Percentiles rank a stretch among this genome's conserved stretches.
Conservation (phyloP, 176 grass and related monocot species). For the Ananas comosus region DNA sequence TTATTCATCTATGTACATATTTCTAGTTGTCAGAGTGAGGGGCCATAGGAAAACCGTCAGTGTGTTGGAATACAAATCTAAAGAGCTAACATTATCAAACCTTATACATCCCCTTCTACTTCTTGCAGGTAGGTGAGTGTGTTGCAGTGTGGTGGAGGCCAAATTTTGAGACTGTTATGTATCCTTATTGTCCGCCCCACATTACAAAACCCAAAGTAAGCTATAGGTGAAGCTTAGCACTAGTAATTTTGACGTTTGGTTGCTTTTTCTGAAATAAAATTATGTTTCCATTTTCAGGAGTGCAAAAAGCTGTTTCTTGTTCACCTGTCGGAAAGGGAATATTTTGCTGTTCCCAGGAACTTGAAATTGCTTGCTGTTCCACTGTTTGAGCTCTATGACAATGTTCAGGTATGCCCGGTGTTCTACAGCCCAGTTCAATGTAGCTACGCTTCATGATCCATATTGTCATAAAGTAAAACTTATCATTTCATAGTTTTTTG, state of each 20-base stretch:
- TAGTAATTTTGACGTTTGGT: not conserved
- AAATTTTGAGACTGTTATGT: conserved; percentile 98
- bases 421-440: not conserved
- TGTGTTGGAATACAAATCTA: not conserved
- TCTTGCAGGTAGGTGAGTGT: conserved; percentile 88
- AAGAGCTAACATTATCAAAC: not conserved
- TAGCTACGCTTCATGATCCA: not conserved
- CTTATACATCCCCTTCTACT: not conserved
- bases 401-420: conserved; percentile 62
- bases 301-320: conserved; percentile 99
- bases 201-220: conserved; percentile 94
- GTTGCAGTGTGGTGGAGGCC: conserved; percentile 99
- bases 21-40: too few relatives aligned
- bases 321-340: conserved; percentile 92
- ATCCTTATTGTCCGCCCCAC: conserved; percentile 98
- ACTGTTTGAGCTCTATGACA: conserved; percentile 96
- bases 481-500: too few relatives aligned
- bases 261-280: not conserved
- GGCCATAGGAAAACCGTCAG: not conserved
- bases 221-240: not conserved
- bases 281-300: conserved; percentile 34
- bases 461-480: not conserved
- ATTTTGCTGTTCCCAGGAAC: conserved; percentile 98
- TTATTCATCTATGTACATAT: too few relatives aligned
- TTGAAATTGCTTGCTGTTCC: conserved; percentile 98